Base-by-base conservation (phyloP, 2,329 filamentous ascomycete genomes). In the Fragosphaeria purpurea region DNA sequence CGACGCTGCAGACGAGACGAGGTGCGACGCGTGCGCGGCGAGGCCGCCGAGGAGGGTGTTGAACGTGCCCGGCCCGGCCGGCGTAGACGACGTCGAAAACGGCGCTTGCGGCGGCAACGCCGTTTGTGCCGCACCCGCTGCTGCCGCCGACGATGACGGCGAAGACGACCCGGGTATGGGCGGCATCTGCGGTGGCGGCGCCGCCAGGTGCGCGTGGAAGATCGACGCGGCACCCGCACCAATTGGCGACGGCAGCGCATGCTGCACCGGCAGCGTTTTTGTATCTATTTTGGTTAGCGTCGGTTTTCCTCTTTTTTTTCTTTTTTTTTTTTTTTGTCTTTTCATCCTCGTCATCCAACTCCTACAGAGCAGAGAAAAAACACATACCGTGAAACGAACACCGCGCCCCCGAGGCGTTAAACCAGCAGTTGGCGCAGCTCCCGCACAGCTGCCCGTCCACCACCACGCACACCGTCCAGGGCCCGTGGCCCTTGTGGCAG, bases 401-500 rank as follows among this genome's bases (percentile, higher is more conserved):
- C 47, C 77, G 65, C 8, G 75, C 71, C 8, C 77, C 77, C 47
- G 76, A 79, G 7, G 77, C 77, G 51, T 82, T 82, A 62, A 77
- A 81, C 77, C 78, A 81, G 60, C 78, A 82, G 59, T 82, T 82
- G 51, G 77, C 73, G 55, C 78, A 82, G 58, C 75, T 79, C 8
- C 78, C 77, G 52, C 75, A 80, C 74, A 81, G 76, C 59, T 79
- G 74, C 1, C 77, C 77, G 45, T 74, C 73, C 30, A 77, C 73
- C n/a, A 79, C 66, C n/a, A 82, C 69, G 55, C 78, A 82, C 12
- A 69, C 68, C 1, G 68, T 75, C 77, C 77, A 82, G 0, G 78
- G 77, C 0, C 78, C 78, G 53, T 80, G 75, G 4, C 76, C 76
- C 59, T 79, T 80, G 61, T 73, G 70, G 60, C 78, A 82, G 61